A percentile compares a stretch with the other conserved stretches of the same genome.
Conservation (phyloP, 2,329 filamentous ascomycete genomes). For the Rhytidhysteron rufulum region DNA sequence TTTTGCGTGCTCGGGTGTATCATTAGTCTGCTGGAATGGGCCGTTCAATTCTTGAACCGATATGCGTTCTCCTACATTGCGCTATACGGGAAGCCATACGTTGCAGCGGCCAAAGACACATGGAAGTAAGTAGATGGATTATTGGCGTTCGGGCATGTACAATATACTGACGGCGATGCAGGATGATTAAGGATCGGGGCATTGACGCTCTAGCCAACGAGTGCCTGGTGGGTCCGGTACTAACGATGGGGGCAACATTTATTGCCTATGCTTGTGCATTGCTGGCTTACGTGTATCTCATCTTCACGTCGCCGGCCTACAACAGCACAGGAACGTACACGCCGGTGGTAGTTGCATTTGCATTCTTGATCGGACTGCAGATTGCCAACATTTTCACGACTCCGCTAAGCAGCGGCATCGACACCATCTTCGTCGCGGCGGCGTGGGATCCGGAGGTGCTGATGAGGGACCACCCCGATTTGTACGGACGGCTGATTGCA, state of each 20-base stretch:
- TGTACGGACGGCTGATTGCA: slow-evolving; percentile 73
- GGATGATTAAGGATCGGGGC: slow-evolving; percentile 85
- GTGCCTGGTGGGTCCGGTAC: slow-evolving; percentile 61
- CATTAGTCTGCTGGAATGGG: slow-evolving; percentile 77
- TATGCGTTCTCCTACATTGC: slow-evolving; percentile 93
- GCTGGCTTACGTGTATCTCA: slow-evolving; percentile 80
- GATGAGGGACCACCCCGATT: slow-evolving; percentile 73
- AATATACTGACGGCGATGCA: too few relatives aligned
- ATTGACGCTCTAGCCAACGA: slow-evolving; percentile 89
- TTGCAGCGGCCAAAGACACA: slow-evolving; percentile 81
- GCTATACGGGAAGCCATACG: slow-evolving; percentile 84
- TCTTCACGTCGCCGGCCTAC: slow-evolving; percentile 76
- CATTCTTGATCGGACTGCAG: slow-evolving; percentile 87
- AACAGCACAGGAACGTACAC: slow-evolving; percentile 67
- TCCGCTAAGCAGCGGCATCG: slow-evolving; percentile 80
- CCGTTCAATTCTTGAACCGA: slow-evolving; percentile 81
- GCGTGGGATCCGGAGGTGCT: slow-evolving; percentile 68
- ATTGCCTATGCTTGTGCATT: slow-evolving; percentile 79
- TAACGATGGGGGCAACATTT: slow-evolving; percentile 76
- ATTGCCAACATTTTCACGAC: slow-evolving; percentile 87
- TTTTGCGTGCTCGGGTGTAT: slow-evolving; percentile 77
- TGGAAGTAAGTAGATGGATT: slow-evolving; percentile 65
- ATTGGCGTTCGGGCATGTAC: too few relatives aligned
- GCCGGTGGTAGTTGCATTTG: slow-evolving; percentile 73
- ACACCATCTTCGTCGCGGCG: slow-evolving; percentile 84